These are phyloP conservation scores for Pseudocercospora cruenta DNA, from an alignment of 2,329 filamentous ascomycete species.

Conservation along the genomic window DNA sequence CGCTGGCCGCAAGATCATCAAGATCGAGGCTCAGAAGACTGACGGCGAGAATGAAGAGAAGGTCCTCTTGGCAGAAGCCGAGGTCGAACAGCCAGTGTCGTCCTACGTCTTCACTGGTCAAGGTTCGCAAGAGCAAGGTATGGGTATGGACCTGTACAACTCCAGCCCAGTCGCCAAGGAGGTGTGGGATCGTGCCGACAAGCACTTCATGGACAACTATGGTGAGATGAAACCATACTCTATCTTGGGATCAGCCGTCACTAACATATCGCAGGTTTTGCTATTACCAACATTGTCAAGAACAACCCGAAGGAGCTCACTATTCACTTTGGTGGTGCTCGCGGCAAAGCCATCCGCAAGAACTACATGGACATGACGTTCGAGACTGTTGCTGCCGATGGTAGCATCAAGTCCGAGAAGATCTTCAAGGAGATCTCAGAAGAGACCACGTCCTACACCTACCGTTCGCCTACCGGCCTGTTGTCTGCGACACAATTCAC, in stretches of 20 bases:
- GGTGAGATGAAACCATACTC: too few species aligned
- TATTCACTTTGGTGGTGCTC: slow-evolving; percentile 94
- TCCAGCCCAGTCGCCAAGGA: slow-evolving; percentile 93
- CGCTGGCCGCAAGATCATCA: slow-evolving; percentile 97
- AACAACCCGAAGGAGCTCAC: slow-evolving; percentile 99
- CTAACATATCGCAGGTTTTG: slow-evolving; percentile 67
- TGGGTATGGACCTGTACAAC: slow-evolving; percentile 98
- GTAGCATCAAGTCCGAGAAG: slow-evolving; percentile 94
- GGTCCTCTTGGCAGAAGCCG: slow-evolving; percentile 90
- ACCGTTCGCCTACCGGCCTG: slow-evolving; percentile 90
- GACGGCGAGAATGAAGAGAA: slow-evolving; percentile 83
- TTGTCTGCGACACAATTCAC: slow-evolving; percentile 98
- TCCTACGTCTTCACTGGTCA: slow-evolving; percentile 98
- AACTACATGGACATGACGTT: slow-evolving; percentile 99
- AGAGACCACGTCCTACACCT: slow-evolving; percentile 92
- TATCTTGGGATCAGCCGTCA: too few species aligned
- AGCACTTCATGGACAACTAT: slow-evolving; percentile 98
- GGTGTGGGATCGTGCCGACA: slow-evolving; percentile 97
- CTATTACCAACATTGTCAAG: slow-evolving; percentile 97
- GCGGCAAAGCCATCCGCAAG: slow-evolving; percentile 94
- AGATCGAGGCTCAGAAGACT: slow-evolving; percentile 93
- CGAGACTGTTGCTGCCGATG: slow-evolving; percentile 92
- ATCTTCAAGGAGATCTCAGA: slow-evolving; percentile 99
- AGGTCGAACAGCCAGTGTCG: slow-evolving; percentile 95
- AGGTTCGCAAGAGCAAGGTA: slow-evolving; percentile 97